phyloP scores from a whole-genome alignment of 176 grass and related monocot genomes.

The Oryza punctata region DNA sequence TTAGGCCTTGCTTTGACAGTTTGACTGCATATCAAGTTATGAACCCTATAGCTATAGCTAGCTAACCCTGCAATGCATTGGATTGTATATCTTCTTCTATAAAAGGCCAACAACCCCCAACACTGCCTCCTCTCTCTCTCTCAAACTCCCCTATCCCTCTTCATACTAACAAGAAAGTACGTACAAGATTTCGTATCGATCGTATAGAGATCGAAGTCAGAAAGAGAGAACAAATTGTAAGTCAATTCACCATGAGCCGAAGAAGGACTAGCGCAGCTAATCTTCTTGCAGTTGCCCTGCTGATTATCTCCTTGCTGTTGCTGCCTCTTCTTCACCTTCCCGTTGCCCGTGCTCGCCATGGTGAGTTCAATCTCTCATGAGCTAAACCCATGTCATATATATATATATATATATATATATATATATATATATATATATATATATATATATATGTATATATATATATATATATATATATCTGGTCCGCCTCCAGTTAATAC shows the following conservation, averaged over 20 bases:
- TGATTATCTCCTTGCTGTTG: constrained; percentile 32
- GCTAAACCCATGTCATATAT: neutral
- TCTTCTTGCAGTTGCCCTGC: neutral
- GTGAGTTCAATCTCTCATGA: constrained; percentile 29
- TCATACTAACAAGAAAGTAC: neutral
- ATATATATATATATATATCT: too few species aligned
- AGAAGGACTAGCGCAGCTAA: neutral
- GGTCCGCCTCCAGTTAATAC: neutral
- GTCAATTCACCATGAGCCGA: constrained; percentile 1
- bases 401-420: too few species aligned
- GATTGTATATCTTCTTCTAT: constrained; percentile 12
- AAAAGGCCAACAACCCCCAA: constrained; percentile 15
- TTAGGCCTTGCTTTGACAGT: constrained; percentile 46
- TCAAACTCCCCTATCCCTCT: neutral
- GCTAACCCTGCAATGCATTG: neutral
- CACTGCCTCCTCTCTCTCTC: neutral
- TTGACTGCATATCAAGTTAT: constrained; percentile 1
- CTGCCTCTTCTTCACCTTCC: constrained; percentile 6
- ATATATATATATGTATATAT: too few species aligned
- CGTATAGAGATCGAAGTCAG: neutral
- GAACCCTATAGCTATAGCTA: neutral
- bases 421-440: too few species aligned
- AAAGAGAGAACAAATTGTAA: neutral
- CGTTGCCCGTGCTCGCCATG: constrained; percentile 29
- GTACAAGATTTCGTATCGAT: neutral